Base-by-base conservation (phyloP, 495 filamentous ascomycete species). In the Penicillium cinerascens region DNA sequence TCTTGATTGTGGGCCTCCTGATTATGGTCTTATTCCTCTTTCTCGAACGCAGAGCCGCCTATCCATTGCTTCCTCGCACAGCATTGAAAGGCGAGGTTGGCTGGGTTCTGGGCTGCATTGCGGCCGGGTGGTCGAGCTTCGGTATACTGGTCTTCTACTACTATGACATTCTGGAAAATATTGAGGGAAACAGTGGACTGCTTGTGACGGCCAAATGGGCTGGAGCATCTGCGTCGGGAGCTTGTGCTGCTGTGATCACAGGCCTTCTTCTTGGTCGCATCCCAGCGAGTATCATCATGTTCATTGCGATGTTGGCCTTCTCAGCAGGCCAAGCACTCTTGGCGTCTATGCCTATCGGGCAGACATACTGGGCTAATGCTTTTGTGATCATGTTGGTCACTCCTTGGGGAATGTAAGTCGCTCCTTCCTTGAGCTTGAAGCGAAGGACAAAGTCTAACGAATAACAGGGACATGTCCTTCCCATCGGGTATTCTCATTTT, bases 91-190 rank as follows among this genome's bases (percentile, higher is more conserved):
- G 61, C 16, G 75, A 82, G 26, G 65, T 76, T 9, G 73, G 66
- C 20, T 82, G 79, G 56, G 77, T 82, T 20, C 70, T 86, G n/a
- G 79, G 63, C 15, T 78, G 78, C 44, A 67, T 83, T 17, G 74
- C 75, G 7, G 60, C 64, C 6, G 82, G 82, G 1, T 87, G 83
- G 84, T 72, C 71, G 44, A 76, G 69, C 37, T 85, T 77, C 45
- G 77, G 78, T 2, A 71, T 78, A 40, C 79, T 73, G 66, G 52
- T 77, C 11, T 79, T 68, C 58, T 82, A 82, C 56, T 46, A 67
- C 42, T 78, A 63, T 45, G 53, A 70, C 0, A 72, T 79, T 47
- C 52, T 76, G 10, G 54, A 70, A 47, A 54, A 64, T 10, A 52
- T 74, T 0, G 64, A 75, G 7, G 47, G 55, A 0, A 39, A 56